Evolutionary conservation across 306 rosid genomes (phyloP).

Genomic region (Ormosia semicastrata): DNA sequence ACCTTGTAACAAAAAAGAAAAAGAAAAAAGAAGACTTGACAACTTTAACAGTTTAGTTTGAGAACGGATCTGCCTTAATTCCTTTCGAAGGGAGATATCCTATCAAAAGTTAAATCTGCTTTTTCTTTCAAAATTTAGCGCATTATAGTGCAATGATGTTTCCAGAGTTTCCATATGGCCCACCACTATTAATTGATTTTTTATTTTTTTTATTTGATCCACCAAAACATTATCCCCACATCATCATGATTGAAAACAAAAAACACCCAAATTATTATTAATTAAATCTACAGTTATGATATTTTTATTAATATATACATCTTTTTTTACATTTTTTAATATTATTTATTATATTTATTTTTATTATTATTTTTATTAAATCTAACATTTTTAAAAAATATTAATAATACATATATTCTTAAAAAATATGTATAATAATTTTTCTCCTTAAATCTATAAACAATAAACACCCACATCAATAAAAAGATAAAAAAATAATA

Average conservation of each 20-base stretch:
- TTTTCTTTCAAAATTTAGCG: slow-evolving; percentile 15
- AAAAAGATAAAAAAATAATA: background rate
- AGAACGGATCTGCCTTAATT: slow-evolving; percentile 29
- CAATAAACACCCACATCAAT: background rate
- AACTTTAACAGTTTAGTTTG: background rate
- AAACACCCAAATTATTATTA: background rate
- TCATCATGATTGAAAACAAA: slow-evolving; percentile 23
- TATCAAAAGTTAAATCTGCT: slow-evolving; percentile 30
- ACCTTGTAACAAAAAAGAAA: too few relatives aligned
- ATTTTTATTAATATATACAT: too few relatives aligned
- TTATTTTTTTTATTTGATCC: slow-evolving; percentile 17
- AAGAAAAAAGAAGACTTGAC: background rate
- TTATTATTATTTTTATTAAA: too few relatives aligned
- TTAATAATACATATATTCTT: too few relatives aligned
- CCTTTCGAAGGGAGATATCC: slow-evolving; percentile 30
- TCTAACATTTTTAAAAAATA: too few relatives aligned
- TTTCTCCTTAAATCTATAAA: background rate
- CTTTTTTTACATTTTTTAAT: too few relatives aligned
- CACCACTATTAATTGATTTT: slow-evolving; percentile 14
- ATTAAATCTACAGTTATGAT: too few relatives aligned
- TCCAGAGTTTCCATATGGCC: slow-evolving; percentile 19
- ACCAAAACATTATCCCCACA: slow-evolving; percentile 29
- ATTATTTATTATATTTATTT: too few relatives aligned
- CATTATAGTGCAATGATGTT: slow-evolving; percentile 1
- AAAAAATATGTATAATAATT: too few relatives aligned